These are phyloP conservation scores for Candida hispaniensis DNA, from an alignment of 805 yeast genomes.

Conservation along the genomic window DNA sequence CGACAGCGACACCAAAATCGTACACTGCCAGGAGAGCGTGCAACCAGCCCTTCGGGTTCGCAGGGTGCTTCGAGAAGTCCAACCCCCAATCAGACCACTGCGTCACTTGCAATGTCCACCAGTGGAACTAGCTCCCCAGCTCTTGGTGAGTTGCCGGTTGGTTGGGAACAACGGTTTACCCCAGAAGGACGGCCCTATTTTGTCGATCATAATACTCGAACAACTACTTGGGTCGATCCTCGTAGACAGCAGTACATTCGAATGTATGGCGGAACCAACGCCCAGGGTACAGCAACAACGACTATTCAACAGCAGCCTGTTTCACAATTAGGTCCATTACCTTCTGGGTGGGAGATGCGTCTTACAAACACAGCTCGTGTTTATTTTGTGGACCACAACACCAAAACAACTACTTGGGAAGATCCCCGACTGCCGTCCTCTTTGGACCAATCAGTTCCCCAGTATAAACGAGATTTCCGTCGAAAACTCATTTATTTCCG, in stretches of 20 bases:
- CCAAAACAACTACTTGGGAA: constrained; percentile 99
- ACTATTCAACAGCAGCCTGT: constrained; percentile 97
- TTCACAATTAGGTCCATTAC: constrained; percentile 93
- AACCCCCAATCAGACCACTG: constrained; percentile 35
- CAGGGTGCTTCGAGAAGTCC: constrained; percentile 42
- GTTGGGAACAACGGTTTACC: constrained; percentile 98
- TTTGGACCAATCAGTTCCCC: constrained; percentile 96
- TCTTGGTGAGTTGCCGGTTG: constrained; percentile 92
- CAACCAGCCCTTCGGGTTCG: constrained; percentile 31
- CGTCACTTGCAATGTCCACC: constrained; percentile 38
- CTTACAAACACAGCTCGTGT: constrained; percentile 97
- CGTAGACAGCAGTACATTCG: constrained; percentile 97
- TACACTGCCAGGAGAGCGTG: constrained; percentile 49
- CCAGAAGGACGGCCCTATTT: constrained; percentile 98
- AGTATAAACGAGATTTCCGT: constrained; percentile 97
- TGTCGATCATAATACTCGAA: constrained; percentile 98
- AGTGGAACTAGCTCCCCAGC: constrained; percentile 80
- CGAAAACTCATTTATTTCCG: constrained; percentile 95
- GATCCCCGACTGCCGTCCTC: constrained; percentile 98
- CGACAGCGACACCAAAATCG: constrained; percentile 85
- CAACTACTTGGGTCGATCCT: constrained; percentile 99
- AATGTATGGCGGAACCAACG: constrained; percentile 65
- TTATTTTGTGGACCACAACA: constrained; percentile 96
- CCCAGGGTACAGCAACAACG: constrained; percentile 50
- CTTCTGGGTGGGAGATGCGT: constrained; percentile 99